phyloP scores from a whole-genome alignment of 305 asterid species.

The Fraxinus xanthoxyloides region DNA sequence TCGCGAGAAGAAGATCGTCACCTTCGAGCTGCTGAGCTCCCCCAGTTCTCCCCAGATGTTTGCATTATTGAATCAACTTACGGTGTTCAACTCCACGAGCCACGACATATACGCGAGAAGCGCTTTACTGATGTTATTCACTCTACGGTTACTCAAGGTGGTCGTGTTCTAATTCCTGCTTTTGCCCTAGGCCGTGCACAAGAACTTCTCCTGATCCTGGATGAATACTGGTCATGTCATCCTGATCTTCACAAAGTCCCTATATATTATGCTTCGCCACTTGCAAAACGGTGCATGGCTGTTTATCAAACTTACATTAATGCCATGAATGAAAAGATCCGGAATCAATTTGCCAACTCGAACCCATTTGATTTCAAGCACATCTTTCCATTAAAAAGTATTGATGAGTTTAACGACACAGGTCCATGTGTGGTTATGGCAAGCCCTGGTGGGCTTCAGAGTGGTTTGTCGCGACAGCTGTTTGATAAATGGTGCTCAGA shows the following conservation, averaged over 20 bases:
- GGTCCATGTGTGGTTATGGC: constrained; percentile 99
- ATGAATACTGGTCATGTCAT: constrained; percentile 88
- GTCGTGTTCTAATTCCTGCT: constrained; percentile 93
- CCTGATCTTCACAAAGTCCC: constrained; percentile 78
- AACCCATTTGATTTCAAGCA: constrained; percentile 91
- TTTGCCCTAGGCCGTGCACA: constrained; percentile 97
- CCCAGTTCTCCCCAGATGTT: constrained; percentile 87
- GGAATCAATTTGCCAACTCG: constrained; percentile 64
- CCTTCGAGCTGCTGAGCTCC: constrained; percentile 95
- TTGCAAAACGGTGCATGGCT: constrained; percentile 93
- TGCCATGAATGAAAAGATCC: constrained; percentile 88
- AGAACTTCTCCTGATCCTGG: constrained; percentile 84
- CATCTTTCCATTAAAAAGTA: constrained; percentile 77
- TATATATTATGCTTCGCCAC: constrained; percentile 93
- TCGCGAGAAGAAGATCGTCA: constrained; percentile 98
- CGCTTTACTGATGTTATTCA: constrained; percentile 92
- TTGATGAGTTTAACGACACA: constrained; percentile 78
- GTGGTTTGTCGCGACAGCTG: constrained; percentile 93
- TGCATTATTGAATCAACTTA: constrained; percentile 96
- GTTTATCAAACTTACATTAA: constrained; percentile 93
- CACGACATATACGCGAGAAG: constrained; percentile 79
- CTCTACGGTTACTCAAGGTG: constrained; percentile 76
- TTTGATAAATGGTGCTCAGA: constrained; percentile 95
- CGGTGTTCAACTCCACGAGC: constrained; percentile 89
- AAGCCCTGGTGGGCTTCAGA: constrained; percentile 87